Evolutionary conservation across 2,329 filamentous ascomycete genomes (phyloP).

Genomic region (Beauveria rudraprayagi): DNA sequence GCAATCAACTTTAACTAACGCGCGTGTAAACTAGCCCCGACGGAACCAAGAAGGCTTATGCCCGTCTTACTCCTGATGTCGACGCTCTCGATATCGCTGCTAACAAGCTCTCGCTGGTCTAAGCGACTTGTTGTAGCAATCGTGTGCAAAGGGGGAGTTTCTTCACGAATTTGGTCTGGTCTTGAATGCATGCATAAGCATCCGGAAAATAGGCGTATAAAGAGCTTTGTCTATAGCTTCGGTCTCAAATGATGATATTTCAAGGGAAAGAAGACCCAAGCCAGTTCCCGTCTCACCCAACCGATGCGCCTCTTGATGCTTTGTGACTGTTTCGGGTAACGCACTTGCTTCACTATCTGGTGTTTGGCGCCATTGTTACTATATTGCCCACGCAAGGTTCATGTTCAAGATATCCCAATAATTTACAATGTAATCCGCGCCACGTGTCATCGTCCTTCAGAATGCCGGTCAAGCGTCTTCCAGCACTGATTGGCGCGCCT

Average conservation of each 20-base stretch:
- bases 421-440: neutral
- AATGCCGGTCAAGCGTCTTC: neutral
- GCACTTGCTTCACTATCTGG: neutral
- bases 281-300: constrained; percentile 16
- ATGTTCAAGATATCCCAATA: neutral
- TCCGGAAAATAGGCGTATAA: constrained; percentile 9
- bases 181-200: constrained; percentile 19
- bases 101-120: constrained; percentile 97
- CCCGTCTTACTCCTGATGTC: constrained; percentile 88
- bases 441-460: neutral
- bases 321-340: neutral
- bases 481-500: neutral
- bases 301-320: neutral
- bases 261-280: constrained; percentile 17
- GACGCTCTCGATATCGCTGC: constrained; percentile 98
- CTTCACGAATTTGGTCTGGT: constrained; percentile 32
- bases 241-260: constrained; percentile 25
- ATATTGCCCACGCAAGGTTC: neutral
- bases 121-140: constrained; percentile 35
- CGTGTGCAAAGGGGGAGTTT: constrained; percentile 16
- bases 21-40: constrained; percentile 57
- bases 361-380: neutral
- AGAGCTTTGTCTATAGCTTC: constrained; percentile 11
- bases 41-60: constrained; percentile 98
- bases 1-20: constrained; percentile 14